Percentiles rank a stretch among this genome's conserved stretches.
Conservation (phyloP, 2,329 filamentous ascomycete species). For the Sporothrix euskadiensis region DNA sequence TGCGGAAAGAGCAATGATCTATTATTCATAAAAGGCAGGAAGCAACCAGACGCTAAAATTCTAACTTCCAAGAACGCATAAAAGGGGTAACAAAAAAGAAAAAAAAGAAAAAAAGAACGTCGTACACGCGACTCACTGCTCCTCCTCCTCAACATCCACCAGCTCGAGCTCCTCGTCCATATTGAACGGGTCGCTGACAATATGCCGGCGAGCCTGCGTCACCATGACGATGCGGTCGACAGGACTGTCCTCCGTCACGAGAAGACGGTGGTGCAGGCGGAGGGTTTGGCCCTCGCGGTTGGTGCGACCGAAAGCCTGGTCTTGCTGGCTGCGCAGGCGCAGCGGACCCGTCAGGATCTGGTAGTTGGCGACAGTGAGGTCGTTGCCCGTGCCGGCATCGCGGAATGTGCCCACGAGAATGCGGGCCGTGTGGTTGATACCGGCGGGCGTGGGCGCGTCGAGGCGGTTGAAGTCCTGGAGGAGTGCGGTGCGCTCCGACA, state of each 20-base stretch:
- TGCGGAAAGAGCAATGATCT: neutral
- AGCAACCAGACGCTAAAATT: neutral
- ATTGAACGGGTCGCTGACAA: constrained; percentile 33
- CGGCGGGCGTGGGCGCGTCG: constrained; percentile 20
- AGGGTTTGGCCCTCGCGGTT: constrained; percentile 35
- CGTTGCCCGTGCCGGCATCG: constrained; percentile 34
- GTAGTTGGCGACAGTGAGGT: constrained; percentile 33
- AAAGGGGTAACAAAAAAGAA: constrained; percentile 10
- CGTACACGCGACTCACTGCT: neutral
- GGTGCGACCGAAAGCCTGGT: constrained; percentile 35
- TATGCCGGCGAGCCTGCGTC: constrained; percentile 32
- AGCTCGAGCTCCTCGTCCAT: constrained; percentile 29
- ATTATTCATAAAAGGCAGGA: neutral
- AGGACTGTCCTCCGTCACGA: constrained; percentile 34
- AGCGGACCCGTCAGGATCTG: constrained; percentile 34
- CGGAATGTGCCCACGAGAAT: constrained; percentile 32
- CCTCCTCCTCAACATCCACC: constrained; percentile 19
- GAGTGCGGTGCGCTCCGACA: constrained; percentile 31
- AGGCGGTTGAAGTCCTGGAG: constrained; percentile 32
- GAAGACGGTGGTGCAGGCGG: constrained; percentile 33
- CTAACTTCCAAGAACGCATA: neutral
- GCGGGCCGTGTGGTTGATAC: constrained; percentile 18
- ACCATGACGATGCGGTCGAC: constrained; percentile 34
- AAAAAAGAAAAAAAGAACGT: neutral
- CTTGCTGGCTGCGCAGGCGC: constrained; percentile 33